phyloP scores from a whole-genome alignment of 2,329 filamentous ascomycete genomes.

The Sarocladium oryzae region DNA sequence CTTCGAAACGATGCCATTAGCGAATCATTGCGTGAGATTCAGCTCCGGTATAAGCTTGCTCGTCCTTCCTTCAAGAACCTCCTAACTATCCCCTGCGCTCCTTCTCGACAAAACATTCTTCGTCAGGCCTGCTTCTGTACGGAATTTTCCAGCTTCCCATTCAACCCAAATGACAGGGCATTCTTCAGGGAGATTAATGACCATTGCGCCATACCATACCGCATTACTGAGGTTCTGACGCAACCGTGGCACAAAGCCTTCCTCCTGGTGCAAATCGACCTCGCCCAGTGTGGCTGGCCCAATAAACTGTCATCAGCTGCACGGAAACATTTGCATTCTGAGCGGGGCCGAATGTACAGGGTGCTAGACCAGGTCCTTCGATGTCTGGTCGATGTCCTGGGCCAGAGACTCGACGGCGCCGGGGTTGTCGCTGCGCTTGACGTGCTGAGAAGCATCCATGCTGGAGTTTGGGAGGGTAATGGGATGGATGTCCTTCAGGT shows the following conservation, averaged over 20 bases:
- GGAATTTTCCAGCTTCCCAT: conserved; percentile 31
- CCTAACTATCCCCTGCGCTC: conserved; percentile 18
- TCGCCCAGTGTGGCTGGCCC: conserved; percentile 57
- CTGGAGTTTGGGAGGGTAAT: conserved; percentile 74
- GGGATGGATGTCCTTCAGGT: conserved; percentile 79
- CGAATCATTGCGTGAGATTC: conserved; percentile 20
- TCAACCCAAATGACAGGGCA: conserved; percentile 26
- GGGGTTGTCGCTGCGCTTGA: conserved; percentile 63
- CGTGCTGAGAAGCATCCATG: conserved; percentile 68
- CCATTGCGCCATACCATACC: conserved; percentile 31
- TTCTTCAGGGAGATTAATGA: conserved; percentile 34
- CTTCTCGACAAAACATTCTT: conserved; percentile 27
- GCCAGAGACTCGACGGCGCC: conserved; percentile 50
- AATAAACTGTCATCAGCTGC: conserved; percentile 32
- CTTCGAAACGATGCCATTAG: not conserved
- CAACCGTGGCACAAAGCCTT: conserved; percentile 67
- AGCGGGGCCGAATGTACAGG: conserved; percentile 25
- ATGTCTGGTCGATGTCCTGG: conserved; percentile 32
- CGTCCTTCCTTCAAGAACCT: conserved; percentile 25
- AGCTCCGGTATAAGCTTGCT: conserved; percentile 28
- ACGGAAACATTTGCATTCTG: conserved; percentile 25
- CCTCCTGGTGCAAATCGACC: conserved; percentile 65
- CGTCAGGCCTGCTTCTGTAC: conserved; percentile 30
- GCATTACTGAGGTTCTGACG: conserved; percentile 36
- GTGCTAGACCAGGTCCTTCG: conserved; percentile 28